Percentiles rank a stretch among this genome's conserved stretches.
Evolutionary conservation across 2,329 filamentous ascomycete genomes (phyloP).

Genomic region (Sclerotinia nivalis): DNA sequence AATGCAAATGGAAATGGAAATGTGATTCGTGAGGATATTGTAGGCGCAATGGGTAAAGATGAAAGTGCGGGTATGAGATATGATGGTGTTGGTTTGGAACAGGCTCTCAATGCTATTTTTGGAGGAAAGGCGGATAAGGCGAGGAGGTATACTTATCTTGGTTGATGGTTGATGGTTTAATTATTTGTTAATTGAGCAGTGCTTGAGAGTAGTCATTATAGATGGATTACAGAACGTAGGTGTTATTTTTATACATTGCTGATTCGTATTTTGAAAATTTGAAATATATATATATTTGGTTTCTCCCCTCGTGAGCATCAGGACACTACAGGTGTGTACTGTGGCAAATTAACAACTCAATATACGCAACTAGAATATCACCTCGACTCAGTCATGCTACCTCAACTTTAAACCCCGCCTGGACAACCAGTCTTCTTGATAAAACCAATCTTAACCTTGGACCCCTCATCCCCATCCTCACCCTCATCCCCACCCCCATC

Average conservation of each 20-base stretch:
- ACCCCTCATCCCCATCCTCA: too few relatives aligned
- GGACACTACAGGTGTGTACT: too few relatives aligned
- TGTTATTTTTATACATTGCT: not conserved
- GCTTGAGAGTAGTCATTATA: not conserved
- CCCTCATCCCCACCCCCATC: not conserved
- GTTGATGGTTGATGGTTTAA: not conserved
- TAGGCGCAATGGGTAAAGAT: not conserved
- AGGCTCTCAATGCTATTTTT: slow-evolving; percentile 76
- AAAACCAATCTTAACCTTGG: too few relatives aligned
- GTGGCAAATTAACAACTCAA: not conserved
- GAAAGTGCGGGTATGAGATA: slow-evolving; percentile 62
- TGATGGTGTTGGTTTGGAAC: slow-evolving; percentile 71
- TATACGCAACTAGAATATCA: not conserved
- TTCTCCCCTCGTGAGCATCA: not conserved
- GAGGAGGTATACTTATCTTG: slow-evolving; percentile 59
- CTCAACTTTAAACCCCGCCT: not conserved
- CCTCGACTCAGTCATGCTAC: not conserved
- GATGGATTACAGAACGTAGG: not conserved
- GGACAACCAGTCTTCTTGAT: not conserved
- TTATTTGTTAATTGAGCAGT: not conserved
- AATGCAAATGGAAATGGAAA: not conserved
- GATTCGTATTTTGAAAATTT: too few relatives aligned
- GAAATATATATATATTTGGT: not conserved
- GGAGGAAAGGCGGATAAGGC: slow-evolving; percentile 57
- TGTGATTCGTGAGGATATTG: slow-evolving; percentile 3